A percentile compares a stretch with the other conserved stretches of the same genome.
Evolutionary conservation across 257 asterid genomes (phyloP).

Genomic region (Solanum lycopersicoides): DNA sequence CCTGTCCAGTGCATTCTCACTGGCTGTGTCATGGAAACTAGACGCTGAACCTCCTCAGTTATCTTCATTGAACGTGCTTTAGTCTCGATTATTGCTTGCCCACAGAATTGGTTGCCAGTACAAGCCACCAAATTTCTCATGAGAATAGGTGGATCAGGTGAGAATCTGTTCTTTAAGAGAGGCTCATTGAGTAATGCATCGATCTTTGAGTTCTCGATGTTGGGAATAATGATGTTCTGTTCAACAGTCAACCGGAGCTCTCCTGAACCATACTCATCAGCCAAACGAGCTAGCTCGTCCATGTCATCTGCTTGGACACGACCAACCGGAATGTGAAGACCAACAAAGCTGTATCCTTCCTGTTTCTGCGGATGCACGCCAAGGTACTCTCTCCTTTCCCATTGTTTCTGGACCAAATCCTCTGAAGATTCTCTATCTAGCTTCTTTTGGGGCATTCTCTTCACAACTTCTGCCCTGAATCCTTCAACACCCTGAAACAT

Average conservation of each 20-base stretch:
- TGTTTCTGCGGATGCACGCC: conserved; percentile 89
- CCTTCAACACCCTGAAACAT: conserved; percentile 70
- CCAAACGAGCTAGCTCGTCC: conserved; percentile 81
- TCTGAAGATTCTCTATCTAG: conserved; percentile 68
- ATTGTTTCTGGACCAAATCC: conserved; percentile 44
- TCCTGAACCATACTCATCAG: conserved; percentile 74
- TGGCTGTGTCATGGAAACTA: conserved; percentile 50
- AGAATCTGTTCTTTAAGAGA: conserved; percentile 30
- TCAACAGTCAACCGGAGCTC: conserved; percentile 91
- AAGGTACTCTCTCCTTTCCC: conserved; percentile 82
- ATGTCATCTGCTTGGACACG: conserved; percentile 86
- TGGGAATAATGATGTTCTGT: conserved; percentile 89
- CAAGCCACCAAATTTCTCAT: conserved; percentile 87
- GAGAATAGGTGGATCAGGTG: conserved; percentile 74
- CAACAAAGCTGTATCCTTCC: conserved; percentile 68
- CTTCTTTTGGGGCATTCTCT: conserved; percentile 59
- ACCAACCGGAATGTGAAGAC: conserved; percentile 87
- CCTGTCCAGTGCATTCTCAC: conserved; percentile 99
- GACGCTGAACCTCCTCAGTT: conserved; percentile 65
- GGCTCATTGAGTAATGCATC: conserved; percentile 57
- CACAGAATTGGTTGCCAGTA: conserved; percentile 93
- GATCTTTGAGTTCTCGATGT: conserved; percentile 44
- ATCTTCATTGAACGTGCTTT: conserved; percentile 67
- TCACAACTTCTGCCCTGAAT: conserved; percentile 76
- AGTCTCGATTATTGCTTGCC: conserved; percentile 95